These are phyloP conservation scores for Apiospora koreana DNA, from an alignment of 2,329 filamentous ascomycete species.

Conservation along the genomic window DNA sequence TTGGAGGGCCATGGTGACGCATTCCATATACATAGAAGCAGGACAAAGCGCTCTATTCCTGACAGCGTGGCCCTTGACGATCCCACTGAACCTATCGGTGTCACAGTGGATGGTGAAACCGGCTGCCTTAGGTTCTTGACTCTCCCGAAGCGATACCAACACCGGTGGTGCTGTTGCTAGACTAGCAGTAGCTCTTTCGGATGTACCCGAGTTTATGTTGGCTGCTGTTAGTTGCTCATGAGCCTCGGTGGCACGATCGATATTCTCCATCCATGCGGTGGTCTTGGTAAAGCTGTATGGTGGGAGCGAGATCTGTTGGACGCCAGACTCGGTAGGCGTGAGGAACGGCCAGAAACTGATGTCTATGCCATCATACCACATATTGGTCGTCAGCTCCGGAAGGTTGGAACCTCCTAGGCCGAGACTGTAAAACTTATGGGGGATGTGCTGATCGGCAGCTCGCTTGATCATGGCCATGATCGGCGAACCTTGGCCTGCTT, in stretches of 20 bases:
- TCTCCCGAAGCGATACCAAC: neutral
- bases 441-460: neutral
- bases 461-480: slow-evolving; percentile 22
- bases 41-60: slow-evolving; percentile 23
- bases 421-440: slow-evolving; percentile 9
- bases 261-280: neutral
- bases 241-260: neutral
- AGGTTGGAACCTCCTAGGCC: slow-evolving; percentile 1
- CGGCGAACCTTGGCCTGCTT: slow-evolving; percentile 31
- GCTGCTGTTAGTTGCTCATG: neutral
- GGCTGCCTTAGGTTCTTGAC: neutral
- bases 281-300: neutral
- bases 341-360: neutral
- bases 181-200: too few species aligned
- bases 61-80: slow-evolving; percentile 19
- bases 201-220: too few species aligned
- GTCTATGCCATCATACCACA: neutral
- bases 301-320: neutral
- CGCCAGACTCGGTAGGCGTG: slow-evolving; percentile 16
- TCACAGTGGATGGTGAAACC: neutral
- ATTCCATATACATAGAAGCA: slow-evolving; percentile 28
- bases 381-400: neutral
- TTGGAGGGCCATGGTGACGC: slow-evolving; percentile 20
- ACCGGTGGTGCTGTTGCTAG: neutral
- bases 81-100: neutral